phyloP scores from a whole-genome alignment of 2,329 filamentous ascomycete genomes.

The Paecilomyces variotii region DNA sequence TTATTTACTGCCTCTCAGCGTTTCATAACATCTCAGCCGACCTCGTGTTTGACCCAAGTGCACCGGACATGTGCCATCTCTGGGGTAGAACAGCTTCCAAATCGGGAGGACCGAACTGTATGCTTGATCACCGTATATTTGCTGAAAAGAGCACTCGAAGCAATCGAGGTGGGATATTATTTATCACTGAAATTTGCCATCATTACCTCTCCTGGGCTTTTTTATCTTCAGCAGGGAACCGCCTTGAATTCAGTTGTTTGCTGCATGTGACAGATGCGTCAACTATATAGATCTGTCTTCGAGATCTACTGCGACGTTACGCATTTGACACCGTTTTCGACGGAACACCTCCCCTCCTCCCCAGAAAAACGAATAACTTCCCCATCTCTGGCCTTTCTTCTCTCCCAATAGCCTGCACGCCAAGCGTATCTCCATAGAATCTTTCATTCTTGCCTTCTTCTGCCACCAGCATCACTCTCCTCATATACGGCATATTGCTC shows the following conservation, averaged over 20 bases:
- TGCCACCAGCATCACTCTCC: constrained; percentile 46
- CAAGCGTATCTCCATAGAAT: background rate
- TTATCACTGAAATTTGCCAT: too few relatives aligned
- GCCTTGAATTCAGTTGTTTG: too few relatives aligned
- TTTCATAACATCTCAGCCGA: background rate
- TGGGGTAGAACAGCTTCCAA: too few relatives aligned
- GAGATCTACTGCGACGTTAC: background rate
- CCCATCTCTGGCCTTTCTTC: background rate
- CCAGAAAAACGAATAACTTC: background rate
- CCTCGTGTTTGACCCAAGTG: too few relatives aligned
- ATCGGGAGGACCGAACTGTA: too few relatives aligned
- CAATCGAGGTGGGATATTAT: too few relatives aligned
- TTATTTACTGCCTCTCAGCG: background rate
- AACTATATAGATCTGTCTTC: background rate
- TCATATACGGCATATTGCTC: constrained; percentile 50
- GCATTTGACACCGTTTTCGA: background rate
- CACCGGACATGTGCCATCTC: too few relatives aligned
- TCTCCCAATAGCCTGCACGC: background rate
- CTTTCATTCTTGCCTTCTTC: background rate
- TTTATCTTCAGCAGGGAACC: too few relatives aligned
- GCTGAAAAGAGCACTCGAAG: too few relatives aligned
- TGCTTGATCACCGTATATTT: too few relatives aligned
- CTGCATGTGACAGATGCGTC: too few relatives aligned
- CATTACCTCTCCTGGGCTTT: too few relatives aligned
- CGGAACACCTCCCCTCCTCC: background rate